phyloP scores from a whole-genome alignment of 768 basidiomycete genomes.

The Leccinum subgranulosum region DNA sequence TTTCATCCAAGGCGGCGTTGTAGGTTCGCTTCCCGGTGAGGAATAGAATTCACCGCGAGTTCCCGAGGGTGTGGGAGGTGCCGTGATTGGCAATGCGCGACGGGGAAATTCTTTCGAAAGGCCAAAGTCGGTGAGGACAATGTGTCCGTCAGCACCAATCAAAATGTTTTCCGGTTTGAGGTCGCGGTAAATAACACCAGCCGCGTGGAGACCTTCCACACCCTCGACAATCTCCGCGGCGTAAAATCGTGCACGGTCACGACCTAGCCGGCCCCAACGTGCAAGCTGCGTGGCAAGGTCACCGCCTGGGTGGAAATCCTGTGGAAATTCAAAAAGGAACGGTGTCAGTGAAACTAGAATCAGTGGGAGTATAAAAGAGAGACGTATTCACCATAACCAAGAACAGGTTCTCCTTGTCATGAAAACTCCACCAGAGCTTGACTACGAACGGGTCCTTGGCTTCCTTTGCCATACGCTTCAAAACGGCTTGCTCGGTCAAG shows the following conservation, averaged over 20 bases:
- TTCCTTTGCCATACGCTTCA: conserved; percentile 91
- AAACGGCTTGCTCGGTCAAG: conserved; percentile 91
- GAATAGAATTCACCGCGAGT: conserved; percentile 53
- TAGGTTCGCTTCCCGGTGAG: conserved; percentile 38
- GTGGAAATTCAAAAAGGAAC: conserved; percentile 12
- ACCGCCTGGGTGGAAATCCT: conserved; percentile 95
- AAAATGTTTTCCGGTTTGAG: conserved; percentile 97
- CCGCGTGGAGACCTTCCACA: conserved; percentile 88
- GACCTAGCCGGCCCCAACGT: conserved; percentile 89
- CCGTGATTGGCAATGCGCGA: conserved; percentile 40
- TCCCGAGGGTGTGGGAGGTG: conserved; percentile 58
- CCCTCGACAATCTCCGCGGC: conserved; percentile 97
- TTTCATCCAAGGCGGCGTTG: conserved; percentile 79
- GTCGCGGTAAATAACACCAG: conserved; percentile 96
- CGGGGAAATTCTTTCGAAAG: conserved; percentile 88
- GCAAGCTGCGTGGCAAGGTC: conserved; percentile 97
- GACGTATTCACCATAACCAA: conserved; percentile 77
- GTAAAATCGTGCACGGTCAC: conserved; percentile 94
- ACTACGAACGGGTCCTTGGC: conserved; percentile 92
- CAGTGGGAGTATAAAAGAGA: conserved; percentile 13
- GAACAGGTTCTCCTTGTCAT: conserved; percentile 96
- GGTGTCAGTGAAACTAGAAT: conserved; percentile 10
- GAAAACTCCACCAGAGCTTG: conserved; percentile 95
- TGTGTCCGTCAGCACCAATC: conserved; percentile 91
- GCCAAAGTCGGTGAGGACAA: conserved; percentile 97